Evolutionary conservation across 164 flowering plant species (phyloP).

Genomic region (Nelumbo lutea): DNA sequence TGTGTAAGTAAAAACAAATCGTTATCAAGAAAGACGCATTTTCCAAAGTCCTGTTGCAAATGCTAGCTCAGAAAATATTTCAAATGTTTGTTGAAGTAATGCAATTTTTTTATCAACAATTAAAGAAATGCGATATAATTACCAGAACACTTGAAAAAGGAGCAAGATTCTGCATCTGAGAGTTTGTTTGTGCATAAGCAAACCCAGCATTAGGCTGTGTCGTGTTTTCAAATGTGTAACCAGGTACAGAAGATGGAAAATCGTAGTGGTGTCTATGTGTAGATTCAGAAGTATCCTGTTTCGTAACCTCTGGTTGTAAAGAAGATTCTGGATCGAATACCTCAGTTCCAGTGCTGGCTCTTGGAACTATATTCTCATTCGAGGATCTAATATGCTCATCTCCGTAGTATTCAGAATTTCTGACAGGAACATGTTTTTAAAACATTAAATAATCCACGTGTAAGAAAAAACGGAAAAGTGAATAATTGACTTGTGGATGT

Average conservation of each 20-base stretch:
- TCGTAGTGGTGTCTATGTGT: slow-evolving; percentile 52
- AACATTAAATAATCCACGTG: background rate
- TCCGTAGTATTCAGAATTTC: slow-evolving; percentile 67
- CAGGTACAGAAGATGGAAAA: slow-evolving; percentile 59
- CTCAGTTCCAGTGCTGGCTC: slow-evolving; percentile 34
- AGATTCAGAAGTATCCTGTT: slow-evolving; percentile 48
- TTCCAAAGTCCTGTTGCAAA: too few species aligned
- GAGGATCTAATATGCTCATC: slow-evolving; percentile 61
- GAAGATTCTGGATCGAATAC: slow-evolving; percentile 48
- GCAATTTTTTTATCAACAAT: too few species aligned
- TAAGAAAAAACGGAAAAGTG: background rate
- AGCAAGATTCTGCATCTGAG: slow-evolving; percentile 70
- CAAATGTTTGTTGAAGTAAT: too few species aligned
- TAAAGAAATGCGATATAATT: slow-evolving; percentile 8
- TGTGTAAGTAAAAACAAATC: too few species aligned
- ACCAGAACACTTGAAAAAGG: slow-evolving; percentile 72
- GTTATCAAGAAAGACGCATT: too few species aligned
- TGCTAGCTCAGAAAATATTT: too few species aligned
- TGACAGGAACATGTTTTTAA: slow-evolving; percentile 24
- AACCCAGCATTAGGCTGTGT: slow-evolving; percentile 51
- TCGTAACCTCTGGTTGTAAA: slow-evolving; percentile 60
- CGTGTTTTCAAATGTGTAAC: slow-evolving; percentile 54
- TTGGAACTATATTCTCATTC: slow-evolving; percentile 46
- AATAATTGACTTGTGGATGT: background rate
- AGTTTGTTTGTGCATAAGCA: slow-evolving; percentile 44